Conservation (phyloP, 169 alveolate species). For the Plasmodium adleri region DNA sequence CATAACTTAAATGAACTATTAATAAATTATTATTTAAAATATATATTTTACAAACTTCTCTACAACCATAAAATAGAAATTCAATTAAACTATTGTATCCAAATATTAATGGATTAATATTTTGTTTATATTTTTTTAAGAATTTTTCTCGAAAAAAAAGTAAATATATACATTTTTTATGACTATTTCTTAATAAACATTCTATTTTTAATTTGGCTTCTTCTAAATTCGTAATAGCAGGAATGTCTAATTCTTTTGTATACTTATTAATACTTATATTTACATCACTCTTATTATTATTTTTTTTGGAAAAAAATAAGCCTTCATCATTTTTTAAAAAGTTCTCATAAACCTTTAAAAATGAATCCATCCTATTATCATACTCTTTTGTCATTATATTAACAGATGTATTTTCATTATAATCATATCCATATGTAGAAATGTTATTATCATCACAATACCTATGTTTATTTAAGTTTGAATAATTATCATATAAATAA, state of each 20-base stretch:
- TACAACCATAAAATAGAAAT: slow-evolving; percentile 35
- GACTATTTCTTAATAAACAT: slow-evolving; percentile 10
- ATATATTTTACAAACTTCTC: slow-evolving; percentile 19
- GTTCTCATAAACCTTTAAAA: background rate
- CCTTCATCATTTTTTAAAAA: background rate
- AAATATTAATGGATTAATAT: slow-evolving; percentile 5
- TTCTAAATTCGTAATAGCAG: slow-evolving; percentile 13
- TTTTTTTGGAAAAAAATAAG: background rate
- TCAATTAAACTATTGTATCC: slow-evolving; percentile 21
- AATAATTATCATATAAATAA: background rate
- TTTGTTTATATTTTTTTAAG: slow-evolving; percentile 6
- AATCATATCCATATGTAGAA: background rate
- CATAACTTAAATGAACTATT: slow-evolving; percentile 17
- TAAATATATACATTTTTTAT: background rate
- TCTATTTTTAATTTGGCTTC: slow-evolving; percentile 25
- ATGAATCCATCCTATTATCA: background rate
- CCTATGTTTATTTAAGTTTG: background rate
- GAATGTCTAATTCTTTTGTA: background rate
- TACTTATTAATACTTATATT: background rate
- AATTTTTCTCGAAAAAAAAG: slow-evolving; percentile 23
- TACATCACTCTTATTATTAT: background rate
- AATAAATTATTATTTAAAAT: slow-evolving; percentile 17
- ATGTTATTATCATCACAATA: too few species aligned
- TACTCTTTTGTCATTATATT: too few species aligned
- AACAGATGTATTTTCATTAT: background rate